A percentile compares a stretch with the other conserved stretches of the same genome.
Conservation (phyloP, 2,329 filamentous ascomycete genomes). For the Chaetomiaceae sp. region DNA sequence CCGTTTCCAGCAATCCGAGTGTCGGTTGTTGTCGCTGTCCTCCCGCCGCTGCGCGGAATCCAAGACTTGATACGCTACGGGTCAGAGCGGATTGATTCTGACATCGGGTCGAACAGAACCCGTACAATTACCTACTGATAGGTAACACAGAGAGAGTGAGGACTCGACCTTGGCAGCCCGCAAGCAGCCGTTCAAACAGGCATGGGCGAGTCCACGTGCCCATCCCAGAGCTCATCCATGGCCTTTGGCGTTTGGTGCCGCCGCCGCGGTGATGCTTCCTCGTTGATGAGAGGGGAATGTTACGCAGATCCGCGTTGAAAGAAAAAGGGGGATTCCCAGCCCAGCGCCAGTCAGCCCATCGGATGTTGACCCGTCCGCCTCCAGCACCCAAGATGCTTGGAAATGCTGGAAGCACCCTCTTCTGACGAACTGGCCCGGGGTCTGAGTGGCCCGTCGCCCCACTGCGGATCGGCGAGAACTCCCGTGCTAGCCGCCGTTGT, state of each 20-base stretch:
- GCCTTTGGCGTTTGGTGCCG: neutral
- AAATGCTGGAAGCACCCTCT: slow-evolving; percentile 1
- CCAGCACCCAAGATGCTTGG: neutral
- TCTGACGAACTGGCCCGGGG: neutral
- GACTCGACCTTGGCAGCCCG: too few relatives aligned
- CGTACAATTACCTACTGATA: neutral
- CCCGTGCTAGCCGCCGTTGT: slow-evolving; percentile 16
- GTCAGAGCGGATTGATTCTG: too few relatives aligned
- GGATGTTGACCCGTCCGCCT: slow-evolving; percentile 4
- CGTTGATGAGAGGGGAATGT: slow-evolving; percentile 10
- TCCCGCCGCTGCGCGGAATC: neutral
- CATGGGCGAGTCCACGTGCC: neutral
- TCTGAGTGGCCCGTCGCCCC: slow-evolving; percentile 9
- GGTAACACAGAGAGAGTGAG: too few relatives aligned
- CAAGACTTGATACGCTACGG: too few relatives aligned
- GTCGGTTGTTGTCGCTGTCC: slow-evolving; percentile 12
- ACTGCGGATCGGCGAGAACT: slow-evolving; percentile 13
- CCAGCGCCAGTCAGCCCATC: neutral
- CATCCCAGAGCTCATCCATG: neutral
- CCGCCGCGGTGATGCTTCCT: neutral
- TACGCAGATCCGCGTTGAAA: slow-evolving; percentile 9
- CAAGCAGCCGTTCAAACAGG: too few relatives aligned
- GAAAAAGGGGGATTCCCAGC: slow-evolving; percentile 2
- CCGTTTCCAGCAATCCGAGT: slow-evolving; percentile 24
- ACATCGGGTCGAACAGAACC: neutral